Conservation (phyloP, 78 protist genomes). For the Dictyostelium firmibasis region DNA sequence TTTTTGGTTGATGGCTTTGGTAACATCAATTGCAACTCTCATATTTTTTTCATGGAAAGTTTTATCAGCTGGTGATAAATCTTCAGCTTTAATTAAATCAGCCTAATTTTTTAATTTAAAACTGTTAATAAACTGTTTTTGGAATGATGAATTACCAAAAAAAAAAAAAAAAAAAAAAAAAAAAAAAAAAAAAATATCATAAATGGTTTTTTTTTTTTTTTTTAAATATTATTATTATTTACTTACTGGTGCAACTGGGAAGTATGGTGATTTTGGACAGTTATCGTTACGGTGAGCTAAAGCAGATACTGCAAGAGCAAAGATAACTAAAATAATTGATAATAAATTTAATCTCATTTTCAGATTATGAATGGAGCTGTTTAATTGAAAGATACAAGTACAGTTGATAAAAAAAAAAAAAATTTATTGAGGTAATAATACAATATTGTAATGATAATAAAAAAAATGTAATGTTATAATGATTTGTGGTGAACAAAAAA, state of each 20-base stretch:
- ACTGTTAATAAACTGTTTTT: background rate
- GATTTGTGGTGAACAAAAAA: background rate
- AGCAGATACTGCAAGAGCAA: background rate
- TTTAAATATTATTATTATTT: background rate
- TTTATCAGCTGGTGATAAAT: conserved; percentile 18
- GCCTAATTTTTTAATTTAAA: background rate
- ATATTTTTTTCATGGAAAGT: conserved; percentile 20
- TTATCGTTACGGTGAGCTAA: background rate
- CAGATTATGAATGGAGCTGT: background rate
- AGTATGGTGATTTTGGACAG: background rate
- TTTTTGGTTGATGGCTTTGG: background rate
- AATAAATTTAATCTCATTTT: background rate
- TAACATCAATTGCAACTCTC: conserved; percentile 32
- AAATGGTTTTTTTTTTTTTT: background rate
- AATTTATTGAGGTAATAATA: background rate
- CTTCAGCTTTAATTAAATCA: background rate
- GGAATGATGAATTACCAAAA: too few species aligned
- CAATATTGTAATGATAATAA: background rate
- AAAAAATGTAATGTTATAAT: conserved; percentile 2
- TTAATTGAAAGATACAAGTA: background rate
- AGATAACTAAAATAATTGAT: background rate
- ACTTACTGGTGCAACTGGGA: conserved; percentile 23
- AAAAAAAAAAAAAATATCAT: background rate
- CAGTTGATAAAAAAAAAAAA: background rate
- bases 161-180: background rate